phyloP scores from a whole-genome alignment of 148 eudicot genomes.

The Pharnaceum exiguum region DNA sequence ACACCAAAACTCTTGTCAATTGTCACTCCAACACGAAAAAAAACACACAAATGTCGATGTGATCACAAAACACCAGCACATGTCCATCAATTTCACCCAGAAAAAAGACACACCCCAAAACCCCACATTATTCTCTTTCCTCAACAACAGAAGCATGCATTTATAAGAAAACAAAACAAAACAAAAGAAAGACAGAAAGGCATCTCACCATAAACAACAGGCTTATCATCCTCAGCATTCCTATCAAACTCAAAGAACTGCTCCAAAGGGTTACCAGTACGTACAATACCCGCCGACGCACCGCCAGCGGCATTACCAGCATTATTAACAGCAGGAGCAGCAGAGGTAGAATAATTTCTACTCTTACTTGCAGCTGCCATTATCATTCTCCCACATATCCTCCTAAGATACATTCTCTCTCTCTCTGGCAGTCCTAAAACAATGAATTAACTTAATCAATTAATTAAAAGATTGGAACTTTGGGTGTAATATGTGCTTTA shows the following conservation, averaged over 20 bases:
- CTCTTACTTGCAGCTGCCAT: slow-evolving; percentile 18
- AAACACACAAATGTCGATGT: too few species aligned
- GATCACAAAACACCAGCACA: too few species aligned
- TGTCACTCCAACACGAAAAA: too few species aligned
- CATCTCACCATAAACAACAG: slow-evolving; percentile 22
- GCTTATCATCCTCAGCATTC: slow-evolving; percentile 28
- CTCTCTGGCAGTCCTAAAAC: too few species aligned
- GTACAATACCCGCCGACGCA: slow-evolving; percentile 1
- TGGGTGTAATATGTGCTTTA: too few species aligned
- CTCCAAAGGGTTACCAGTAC: slow-evolving; percentile 21
- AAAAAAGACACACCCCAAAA: not conserved
- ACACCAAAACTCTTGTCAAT: too few species aligned
- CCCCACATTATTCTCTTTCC: not conserved
- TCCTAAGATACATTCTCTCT: slow-evolving; percentile 18
- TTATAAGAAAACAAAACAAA: not conserved
- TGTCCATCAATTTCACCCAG: too few species aligned
- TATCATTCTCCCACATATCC: slow-evolving; percentile 18
- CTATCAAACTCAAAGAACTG: slow-evolving; percentile 28
- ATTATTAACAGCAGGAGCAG: too few species aligned
- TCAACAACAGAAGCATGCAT: not conserved
- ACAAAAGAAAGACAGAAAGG: not conserved
- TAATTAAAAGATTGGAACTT: too few species aligned
- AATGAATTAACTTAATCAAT: too few species aligned
- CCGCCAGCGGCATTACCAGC: slow-evolving; percentile 11
- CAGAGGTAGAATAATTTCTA: too few species aligned